A percentile compares a stretch with the other conserved stretches of the same genome.
These are phyloP conservation scores for Penicillium subrubescens DNA, from an alignment of 495 filamentous ascomycete species.

Conservation along the genomic window DNA sequence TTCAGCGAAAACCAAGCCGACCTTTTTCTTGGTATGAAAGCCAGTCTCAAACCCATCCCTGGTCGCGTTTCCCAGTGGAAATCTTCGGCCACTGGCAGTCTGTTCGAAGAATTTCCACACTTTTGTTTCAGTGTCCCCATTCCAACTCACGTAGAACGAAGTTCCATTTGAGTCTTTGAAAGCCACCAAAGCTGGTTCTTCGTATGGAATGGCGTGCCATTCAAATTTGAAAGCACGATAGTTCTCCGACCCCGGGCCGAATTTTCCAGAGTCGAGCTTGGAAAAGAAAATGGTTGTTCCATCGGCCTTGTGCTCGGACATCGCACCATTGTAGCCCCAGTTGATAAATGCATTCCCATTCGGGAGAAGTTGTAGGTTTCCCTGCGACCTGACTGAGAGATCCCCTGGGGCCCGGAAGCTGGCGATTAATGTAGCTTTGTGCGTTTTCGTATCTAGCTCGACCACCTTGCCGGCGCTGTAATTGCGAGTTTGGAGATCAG, in stretches of 20 bases:
- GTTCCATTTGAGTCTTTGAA: slow-evolving; percentile 23
- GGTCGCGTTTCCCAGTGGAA: slow-evolving; percentile 21
- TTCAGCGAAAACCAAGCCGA: slow-evolving; percentile 11
- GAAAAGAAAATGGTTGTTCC: neutral
- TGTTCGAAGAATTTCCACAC: slow-evolving; percentile 29
- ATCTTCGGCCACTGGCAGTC: slow-evolving; percentile 6
- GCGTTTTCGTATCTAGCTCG: neutral
- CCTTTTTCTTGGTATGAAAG: slow-evolving; percentile 6
- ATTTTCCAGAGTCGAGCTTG: neutral
- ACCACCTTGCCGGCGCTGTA: neutral
- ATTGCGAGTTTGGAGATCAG: neutral
- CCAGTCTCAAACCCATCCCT: slow-evolving; percentile 29
- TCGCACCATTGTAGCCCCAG: neutral
- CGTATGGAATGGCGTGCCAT: slow-evolving; percentile 20
- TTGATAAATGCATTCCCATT: neutral
- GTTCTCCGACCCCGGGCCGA: neutral
- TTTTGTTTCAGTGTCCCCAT: slow-evolving; percentile 33
- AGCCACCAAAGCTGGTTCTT: slow-evolving; percentile 26
- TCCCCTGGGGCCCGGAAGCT: neutral
- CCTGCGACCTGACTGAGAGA: neutral
- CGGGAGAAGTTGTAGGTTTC: neutral
- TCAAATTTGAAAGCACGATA: slow-evolving; percentile 8
- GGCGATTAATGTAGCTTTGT: neutral
- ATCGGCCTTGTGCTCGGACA: neutral
- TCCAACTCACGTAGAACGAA: slow-evolving; percentile 33